Conservation (phyloP, 805 yeast genomes). For the Hanseniaspora valbyensis region DNA sequence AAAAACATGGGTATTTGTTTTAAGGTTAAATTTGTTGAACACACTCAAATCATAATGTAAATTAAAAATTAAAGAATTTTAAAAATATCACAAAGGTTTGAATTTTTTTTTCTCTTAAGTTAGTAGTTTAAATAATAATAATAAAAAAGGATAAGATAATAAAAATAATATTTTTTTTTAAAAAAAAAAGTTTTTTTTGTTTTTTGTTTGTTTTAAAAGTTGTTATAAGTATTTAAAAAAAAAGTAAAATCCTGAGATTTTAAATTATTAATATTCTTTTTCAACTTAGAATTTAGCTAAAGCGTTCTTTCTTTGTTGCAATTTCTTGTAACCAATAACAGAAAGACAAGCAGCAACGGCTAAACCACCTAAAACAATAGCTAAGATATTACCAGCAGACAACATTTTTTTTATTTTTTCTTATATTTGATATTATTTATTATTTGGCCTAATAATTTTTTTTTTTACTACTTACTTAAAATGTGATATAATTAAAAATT, state of each 20-base stretch:
- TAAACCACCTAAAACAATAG: conserved; percentile 37
- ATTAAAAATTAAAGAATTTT: neutral
- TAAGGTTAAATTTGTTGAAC: conserved; percentile 1
- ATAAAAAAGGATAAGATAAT: too few relatives aligned
- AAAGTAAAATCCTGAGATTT: too few relatives aligned
- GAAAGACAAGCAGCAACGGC: conserved; percentile 27
- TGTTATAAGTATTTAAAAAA: neutral
- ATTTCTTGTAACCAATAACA: conserved; percentile 28
- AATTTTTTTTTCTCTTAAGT: neutral
- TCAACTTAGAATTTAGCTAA: conserved; percentile 29
- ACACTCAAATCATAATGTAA: conserved; percentile 1
- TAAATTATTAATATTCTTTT: neutral
- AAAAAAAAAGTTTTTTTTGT: neutral
- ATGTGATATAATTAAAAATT: conserved; percentile 5
- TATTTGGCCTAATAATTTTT: neutral
- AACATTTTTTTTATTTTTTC: conserved; percentile 37
- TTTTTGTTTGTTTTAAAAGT: neutral
- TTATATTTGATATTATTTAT: conserved; percentile 5
- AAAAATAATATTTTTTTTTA: too few relatives aligned
- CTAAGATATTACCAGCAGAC: conserved; percentile 67
- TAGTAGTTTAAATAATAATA: neutral
- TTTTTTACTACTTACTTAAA: conserved; percentile 11
- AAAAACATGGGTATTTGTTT: neutral
- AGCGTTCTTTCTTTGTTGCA: conserved; percentile 32
- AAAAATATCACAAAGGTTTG: neutral